Base-by-base conservation (phyloP, 306 rosid genomes). In the Cotoneaster glaucophyllus region DNA sequence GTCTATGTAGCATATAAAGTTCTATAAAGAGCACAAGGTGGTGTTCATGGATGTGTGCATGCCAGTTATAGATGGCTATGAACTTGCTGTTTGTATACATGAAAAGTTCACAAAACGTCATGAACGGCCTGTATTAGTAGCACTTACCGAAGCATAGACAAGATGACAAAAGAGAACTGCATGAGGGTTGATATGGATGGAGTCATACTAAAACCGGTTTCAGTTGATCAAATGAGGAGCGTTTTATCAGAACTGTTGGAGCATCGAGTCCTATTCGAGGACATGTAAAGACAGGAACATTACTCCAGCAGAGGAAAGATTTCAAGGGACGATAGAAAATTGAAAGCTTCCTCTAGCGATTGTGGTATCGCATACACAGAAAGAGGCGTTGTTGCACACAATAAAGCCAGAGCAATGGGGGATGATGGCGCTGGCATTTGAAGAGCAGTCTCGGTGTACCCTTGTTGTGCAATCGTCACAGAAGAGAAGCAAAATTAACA, bases 171-270 rank as follows among this genome's bases (percentile, higher is more conserved):
- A 78, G 97, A 92, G 78, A 91, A 85, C 79, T 94, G 98, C 86
- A 75, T 80, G 74, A 87, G 96, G 81, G 91, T 86, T 59, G 98
- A 96, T 71, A 85, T 94, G 85, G 83, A 90, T 69, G 97, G 98
- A 71, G 85, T 94, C 59, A 67, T 94, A 76, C 84, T 85, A 56
- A 94, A 94, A 81, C 97, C 97, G 31, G 87, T 94, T 76, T 90
- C 97, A 17, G 90, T 94, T 68, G 98, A 94, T 78, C 92, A 92
- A 79, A 92, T 94, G 98, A 85, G 93, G 81, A 81, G 84, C 67
- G 88, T 86, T 76, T 82, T 94, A 58, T 84, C 90, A 6, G 95
- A 90, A 73, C 88, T 94, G 19, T 76, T 92, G 19, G 97, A 92
- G 76, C 88, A 85, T 21, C 86, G 91, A 26, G 84, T 92, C 81